Base-by-base conservation (phyloP, 2,329 filamentous ascomycete species). In the Neurospora sp. region DNA sequence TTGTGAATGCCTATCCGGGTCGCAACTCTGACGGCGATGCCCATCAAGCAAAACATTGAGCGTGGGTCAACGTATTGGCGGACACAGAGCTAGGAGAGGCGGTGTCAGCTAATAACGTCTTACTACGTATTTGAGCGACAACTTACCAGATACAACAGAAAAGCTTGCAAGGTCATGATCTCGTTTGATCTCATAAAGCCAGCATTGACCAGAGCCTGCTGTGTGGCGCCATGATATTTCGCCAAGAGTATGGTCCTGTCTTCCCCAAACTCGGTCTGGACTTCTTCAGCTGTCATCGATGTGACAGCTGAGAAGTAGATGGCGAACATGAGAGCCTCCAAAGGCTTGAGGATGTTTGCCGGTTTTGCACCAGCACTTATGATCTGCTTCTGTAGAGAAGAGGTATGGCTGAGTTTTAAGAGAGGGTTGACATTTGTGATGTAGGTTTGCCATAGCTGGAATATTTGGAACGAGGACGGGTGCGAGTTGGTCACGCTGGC, bases 391-490 rank as follows among this genome's bases (percentile, higher is more conserved):
- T 92, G 89, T 0, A 91, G 79, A 1, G 85, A 90, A 0, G 89
- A 88, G 0, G 87, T 85, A 75, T 92, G 90, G 0, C 87, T 89
- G 69, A 92, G 82, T 75, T 91, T 92, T 66, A 91, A 81, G 6
- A 92, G 77, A 0, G 89, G 88, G 73, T 92, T 88, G 73, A 92
- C 86, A 74, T 91, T 91, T 72, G 88, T 86, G 57, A 92, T 83
- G 75, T 90, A 92, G 17, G 87, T 83, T 77, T 91, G 89, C 89
- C 90, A 92, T 19, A 90, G 81, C 73, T 87, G 84, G 71, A 89
- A 85, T 68, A 89, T 88, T 70, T 88, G 86, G 23, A 88, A 84
- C 33, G 85, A 80, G 1, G 84, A 77, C 10, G 87, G 87, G 72
- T 88, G 86, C 17, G 81, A 77, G 67, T 81, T 79, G 3, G 83